A percentile compares a stretch with the other conserved stretches of the same genome.
These are phyloP conservation scores for Chlorella sp. DNA, from an alignment of 139 green algal genomes.

Conservation along the genomic window DNA sequence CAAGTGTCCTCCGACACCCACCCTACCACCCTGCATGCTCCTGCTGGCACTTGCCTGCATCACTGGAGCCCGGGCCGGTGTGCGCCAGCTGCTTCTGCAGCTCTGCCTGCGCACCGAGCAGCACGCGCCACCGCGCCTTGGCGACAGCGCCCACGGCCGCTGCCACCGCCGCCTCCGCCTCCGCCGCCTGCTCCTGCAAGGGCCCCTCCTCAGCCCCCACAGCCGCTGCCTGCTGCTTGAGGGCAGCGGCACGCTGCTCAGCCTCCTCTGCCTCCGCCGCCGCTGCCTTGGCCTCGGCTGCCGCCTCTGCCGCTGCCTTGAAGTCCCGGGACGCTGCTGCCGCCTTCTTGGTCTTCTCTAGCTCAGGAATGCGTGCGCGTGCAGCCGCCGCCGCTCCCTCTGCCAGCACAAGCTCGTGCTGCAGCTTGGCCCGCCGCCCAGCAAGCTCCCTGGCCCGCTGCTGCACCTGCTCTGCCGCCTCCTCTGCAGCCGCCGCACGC, in stretches of 20 bases:
- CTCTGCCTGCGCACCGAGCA: conserved; percentile 11
- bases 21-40: neutral
- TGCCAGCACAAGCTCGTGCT: conserved; percentile 48
- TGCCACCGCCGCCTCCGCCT: neutral
- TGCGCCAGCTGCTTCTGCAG: conserved; percentile 3
- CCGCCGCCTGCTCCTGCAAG: neutral
- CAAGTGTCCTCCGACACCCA: too few species aligned
- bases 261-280: conserved; percentile 1
- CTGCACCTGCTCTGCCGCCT: conserved; percentile 36
- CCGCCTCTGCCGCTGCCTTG: conserved; percentile 63
- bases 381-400: conserved; percentile 42
- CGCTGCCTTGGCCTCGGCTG: conserved; percentile 56
- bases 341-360: conserved; percentile 68
- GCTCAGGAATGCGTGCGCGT: conserved; percentile 49
- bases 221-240: conserved; percentile 13
- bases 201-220: conserved; percentile 7
- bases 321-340: conserved; percentile 64
- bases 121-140: neutral
- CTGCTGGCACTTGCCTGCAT: neutral
- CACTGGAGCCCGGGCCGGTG: neutral
- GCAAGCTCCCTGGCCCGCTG: conserved; percentile 25
- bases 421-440: conserved; percentile 32
- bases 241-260: neutral
- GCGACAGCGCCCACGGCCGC: neutral
- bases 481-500: conserved; percentile 22